Evolutionary conservation across 2,329 filamentous ascomycete species (phyloP).

Genomic region (Thielaviopsis musarum): DNA sequence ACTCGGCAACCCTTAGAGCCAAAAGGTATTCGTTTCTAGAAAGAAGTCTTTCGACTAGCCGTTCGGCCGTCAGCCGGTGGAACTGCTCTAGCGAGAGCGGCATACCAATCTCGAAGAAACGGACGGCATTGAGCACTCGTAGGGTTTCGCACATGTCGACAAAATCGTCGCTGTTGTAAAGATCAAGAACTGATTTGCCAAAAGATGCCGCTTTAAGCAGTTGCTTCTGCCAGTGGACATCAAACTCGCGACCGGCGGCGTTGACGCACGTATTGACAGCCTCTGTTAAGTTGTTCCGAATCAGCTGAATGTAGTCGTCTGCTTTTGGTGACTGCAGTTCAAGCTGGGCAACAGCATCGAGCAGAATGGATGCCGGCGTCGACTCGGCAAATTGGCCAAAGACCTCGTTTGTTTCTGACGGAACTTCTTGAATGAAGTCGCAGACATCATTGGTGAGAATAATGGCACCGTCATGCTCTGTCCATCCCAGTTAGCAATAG

Average conservation of each 20-base stretch:
- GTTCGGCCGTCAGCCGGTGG: constrained; percentile 74
- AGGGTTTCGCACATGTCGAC: constrained; percentile 95
- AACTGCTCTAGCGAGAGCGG: constrained; percentile 91
- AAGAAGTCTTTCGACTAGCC: constrained; percentile 68
- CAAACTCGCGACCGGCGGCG: constrained; percentile 84
- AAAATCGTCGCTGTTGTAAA: constrained; percentile 97
- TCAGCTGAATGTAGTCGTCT: constrained; percentile 93
- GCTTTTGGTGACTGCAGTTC: constrained; percentile 92
- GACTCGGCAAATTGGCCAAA: constrained; percentile 81
- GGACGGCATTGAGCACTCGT: constrained; percentile 78
- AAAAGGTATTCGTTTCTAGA: constrained; percentile 84
- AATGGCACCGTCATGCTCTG: constrained; percentile 67
- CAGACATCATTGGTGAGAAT: constrained; percentile 87
- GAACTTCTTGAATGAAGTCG: constrained; percentile 91
- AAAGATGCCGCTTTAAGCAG: constrained; percentile 93
- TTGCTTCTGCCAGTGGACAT: constrained; percentile 82
- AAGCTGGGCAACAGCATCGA: constrained; percentile 82
- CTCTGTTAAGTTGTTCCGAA: constrained; percentile 71
- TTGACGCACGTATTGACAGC: constrained; percentile 89
- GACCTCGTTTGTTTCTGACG: constrained; percentile 70
- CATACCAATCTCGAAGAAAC: constrained; percentile 80
- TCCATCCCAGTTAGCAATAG: neutral
- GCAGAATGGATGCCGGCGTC: constrained; percentile 75
- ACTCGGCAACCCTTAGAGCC: constrained; percentile 74
- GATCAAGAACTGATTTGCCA: constrained; percentile 89